Evolutionary conservation across 495 filamentous ascomycete species (phyloP).

Genomic region (Tuber borchii): DNA sequence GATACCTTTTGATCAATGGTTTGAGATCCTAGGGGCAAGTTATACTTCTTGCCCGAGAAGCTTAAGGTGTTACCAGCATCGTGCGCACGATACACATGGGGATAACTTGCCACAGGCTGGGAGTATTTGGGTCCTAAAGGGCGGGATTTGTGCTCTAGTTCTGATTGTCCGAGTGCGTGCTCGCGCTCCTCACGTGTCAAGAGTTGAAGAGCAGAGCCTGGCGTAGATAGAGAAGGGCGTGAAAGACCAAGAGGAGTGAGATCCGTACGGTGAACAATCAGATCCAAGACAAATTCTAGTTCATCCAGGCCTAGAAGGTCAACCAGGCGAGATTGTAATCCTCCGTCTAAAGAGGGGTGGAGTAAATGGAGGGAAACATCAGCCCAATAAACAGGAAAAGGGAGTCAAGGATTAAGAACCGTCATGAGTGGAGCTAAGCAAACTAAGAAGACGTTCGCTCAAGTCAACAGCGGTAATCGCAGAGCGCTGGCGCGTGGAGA

Average conservation of each 20-base stretch:
- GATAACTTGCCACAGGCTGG: constrained; percentile 57
- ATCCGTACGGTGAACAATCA: constrained; percentile 65
- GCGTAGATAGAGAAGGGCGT: constrained; percentile 29
- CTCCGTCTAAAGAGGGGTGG: constrained; percentile 57
- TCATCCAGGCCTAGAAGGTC: constrained; percentile 91
- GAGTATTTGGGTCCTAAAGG: constrained; percentile 54
- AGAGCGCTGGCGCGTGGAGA: constrained; percentile 42
- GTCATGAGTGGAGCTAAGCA: constrained; percentile 60
- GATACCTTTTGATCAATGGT: constrained; percentile 50
- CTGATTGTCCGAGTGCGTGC: constrained; percentile 62
- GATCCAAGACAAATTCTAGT: constrained; percentile 76
- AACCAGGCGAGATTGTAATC: constrained; percentile 79
- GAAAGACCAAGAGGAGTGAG: constrained; percentile 45
- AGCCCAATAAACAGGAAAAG: constrained; percentile 55
- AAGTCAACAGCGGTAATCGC: constrained; percentile 19
- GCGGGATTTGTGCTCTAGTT: constrained; percentile 75
- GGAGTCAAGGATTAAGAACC: constrained; percentile 59
- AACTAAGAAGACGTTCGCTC: constrained; percentile 42
- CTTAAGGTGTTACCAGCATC: constrained; percentile 76
- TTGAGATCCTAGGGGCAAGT: constrained; percentile 60
- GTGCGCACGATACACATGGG: constrained; percentile 82
- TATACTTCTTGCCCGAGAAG: constrained; percentile 68
- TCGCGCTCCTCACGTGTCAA: constrained; percentile 72
- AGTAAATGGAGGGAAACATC: constrained; percentile 47
- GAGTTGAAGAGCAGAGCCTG: constrained; percentile 55